These are phyloP conservation scores for Rubus parviflorus DNA, from an alignment of 306 rosid species.

Conservation along the genomic window DNA sequence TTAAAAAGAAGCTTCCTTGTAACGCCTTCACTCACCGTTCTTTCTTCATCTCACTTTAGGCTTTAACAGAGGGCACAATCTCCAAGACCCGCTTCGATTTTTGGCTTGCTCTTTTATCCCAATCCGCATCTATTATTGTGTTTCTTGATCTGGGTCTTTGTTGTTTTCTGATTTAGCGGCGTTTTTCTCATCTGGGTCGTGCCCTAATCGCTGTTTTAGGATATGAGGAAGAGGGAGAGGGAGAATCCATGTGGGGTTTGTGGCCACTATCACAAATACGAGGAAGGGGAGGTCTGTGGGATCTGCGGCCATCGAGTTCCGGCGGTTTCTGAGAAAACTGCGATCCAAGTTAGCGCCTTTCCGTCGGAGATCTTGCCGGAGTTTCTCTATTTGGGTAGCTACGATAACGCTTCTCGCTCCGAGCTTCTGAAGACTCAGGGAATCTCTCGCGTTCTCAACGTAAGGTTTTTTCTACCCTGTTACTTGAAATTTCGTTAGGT, in stretches of 20 bases:
- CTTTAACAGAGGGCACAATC: slow-evolving; percentile 15
- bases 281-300: slow-evolving; percentile 97
- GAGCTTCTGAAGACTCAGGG: slow-evolving; percentile 98
- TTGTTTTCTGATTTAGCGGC: slow-evolving; percentile 26
- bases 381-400: slow-evolving; percentile 90
- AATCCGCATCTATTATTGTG: slow-evolving; percentile 11
- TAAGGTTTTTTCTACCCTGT: slow-evolving; percentile 28
- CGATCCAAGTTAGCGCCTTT: slow-evolving; percentile 80
- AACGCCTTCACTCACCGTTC: slow-evolving; percentile 8
- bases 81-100: not conserved
- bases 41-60: not conserved
- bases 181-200: slow-evolving; percentile 40
- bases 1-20: slow-evolving; percentile 26
- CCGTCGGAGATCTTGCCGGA: slow-evolving; percentile 89
- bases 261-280: slow-evolving; percentile 96
- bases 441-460: slow-evolving; percentile 89
- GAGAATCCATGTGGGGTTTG: slow-evolving; percentile 98
- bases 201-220: slow-evolving; percentile 18
- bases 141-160: slow-evolving; percentile 41
- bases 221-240: slow-evolving; percentile 97
- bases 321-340: slow-evolving; percentile 62
- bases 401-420: slow-evolving; percentile 95
- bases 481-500: too few species aligned
- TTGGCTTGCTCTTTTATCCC: not conserved
- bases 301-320: slow-evolving; percentile 94